These are phyloP conservation scores for Hericium erinaceus DNA, from an alignment of 768 basidiomycete species.

Conservation along the genomic window DNA sequence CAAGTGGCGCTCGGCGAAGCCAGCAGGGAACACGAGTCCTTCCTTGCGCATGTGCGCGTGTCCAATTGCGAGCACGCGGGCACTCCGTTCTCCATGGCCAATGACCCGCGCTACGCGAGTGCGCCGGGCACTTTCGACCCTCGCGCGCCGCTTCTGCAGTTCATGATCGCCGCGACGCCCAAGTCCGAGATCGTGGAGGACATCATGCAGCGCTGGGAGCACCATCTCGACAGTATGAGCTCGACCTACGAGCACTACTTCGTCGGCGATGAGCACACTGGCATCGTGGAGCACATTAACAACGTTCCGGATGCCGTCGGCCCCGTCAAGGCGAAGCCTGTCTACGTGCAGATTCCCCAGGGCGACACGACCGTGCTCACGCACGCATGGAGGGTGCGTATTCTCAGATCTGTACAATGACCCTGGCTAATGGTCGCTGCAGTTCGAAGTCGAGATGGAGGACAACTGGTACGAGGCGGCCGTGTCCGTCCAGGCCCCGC, in stretches of 20 bases:
- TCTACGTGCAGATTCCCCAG: conserved; percentile 74
- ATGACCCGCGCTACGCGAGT: conserved; percentile 5
- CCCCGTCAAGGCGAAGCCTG: conserved; percentile 73
- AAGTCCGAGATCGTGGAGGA: conserved; percentile 35
- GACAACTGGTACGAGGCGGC: conserved; percentile 96
- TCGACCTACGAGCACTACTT: conserved; percentile 32
- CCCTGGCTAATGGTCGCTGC: neutral
- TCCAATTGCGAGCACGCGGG: conserved; percentile 51
- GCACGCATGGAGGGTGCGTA: conserved; percentile 71
- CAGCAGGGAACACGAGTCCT: no score
- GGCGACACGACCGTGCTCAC: conserved; percentile 50
- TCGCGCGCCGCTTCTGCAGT: conserved; percentile 57
- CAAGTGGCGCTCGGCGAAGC: no score
- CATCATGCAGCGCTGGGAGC: conserved; percentile 40
- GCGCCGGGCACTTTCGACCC: conserved; percentile 24
- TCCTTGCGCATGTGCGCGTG: conserved; percentile 30
- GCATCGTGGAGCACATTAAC: conserved; percentile 34
- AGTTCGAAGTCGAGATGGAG: conserved; percentile 89
- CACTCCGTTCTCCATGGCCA: conserved; percentile 29
- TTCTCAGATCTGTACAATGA: no score
- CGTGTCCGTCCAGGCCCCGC: conserved; percentile 64
- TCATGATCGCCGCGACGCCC: conserved; percentile 71
- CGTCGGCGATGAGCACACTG: conserved; percentile 31
- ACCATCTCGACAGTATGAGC: conserved; percentile 42
- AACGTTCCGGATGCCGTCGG: conserved; percentile 71